A percentile compares a stretch with the other conserved stretches of the same genome.
Conservation (phyloP, 805 yeast genomes). For the Hanseniaspora pseudoguilliermondii region DNA sequence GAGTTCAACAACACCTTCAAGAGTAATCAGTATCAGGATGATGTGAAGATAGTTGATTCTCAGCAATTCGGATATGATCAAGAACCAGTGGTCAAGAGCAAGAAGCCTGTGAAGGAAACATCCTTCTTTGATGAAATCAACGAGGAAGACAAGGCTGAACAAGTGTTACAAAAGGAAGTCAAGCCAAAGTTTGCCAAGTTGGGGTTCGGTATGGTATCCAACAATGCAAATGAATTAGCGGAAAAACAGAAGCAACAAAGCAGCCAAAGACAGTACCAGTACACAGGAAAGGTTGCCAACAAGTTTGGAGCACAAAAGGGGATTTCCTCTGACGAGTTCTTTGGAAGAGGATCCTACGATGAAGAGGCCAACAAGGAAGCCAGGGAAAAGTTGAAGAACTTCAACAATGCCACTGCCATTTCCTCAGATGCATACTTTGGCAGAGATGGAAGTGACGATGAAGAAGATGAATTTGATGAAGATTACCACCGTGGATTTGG, state of each 20-base stretch:
- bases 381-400: constrained; percentile 56
- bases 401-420: constrained; percentile 77
- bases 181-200: constrained; percentile 59
- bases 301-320: constrained; percentile 86
- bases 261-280: constrained; percentile 43
- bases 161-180: constrained; percentile 31
- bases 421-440: constrained; percentile 91
- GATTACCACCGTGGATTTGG: constrained; percentile 14
- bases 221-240: constrained; percentile 40
- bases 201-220: constrained; percentile 80
- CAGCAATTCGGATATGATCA: constrained; percentile 20
- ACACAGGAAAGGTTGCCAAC: constrained; percentile 60
- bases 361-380: constrained; percentile 72
- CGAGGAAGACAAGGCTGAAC: constrained; percentile 16
- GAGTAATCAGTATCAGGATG: constrained; percentile 50
- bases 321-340: constrained; percentile 87
- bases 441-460: constrained; percentile 51
- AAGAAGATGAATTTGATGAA: constrained; percentile 21
- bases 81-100: constrained; percentile 5
- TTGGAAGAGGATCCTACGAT: constrained; percentile 79
- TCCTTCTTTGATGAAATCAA: constrained; percentile 17
- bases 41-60: constrained; percentile 26
- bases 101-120: constrained; percentile 13
- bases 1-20: constrained; percentile 49
- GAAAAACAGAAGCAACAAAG: constrained; percentile 29